Evolutionary conservation across 345 rosid genomes (phyloP), one percentile per base, ranked within the genome.

Genomic region (Balakata baccata): DNA sequence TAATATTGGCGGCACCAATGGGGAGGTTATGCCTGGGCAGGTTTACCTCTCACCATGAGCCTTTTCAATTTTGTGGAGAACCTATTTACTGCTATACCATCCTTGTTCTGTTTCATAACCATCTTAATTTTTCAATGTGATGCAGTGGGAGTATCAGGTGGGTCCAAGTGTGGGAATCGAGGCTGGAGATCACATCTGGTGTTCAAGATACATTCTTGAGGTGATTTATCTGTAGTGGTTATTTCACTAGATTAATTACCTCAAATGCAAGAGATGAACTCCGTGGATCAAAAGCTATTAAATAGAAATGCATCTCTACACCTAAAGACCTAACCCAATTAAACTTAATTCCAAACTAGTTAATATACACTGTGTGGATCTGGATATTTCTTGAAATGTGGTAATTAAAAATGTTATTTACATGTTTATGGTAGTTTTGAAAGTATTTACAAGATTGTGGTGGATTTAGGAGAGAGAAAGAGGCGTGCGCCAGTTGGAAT

Each of bases 21-120:
- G 98, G 53, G 98, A 95, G 87, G 98, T 95, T 78, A 95, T 95
- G 99, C 99, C 98, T 0, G 98, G 98, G 79, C 98, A 95, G 98
- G 99, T 95, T 60, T 74, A 49, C 67, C 52, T 57, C 73, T 56
- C 11, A 57, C 43, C 61, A 5, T 22, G 45, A 12, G 41, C 52
- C 11, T 74, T 39, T 73, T 0, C 39, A 23, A 47, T 16, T 23
- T 68, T 22, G 37, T 37, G 2, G 22, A 78, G 22, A 50, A 67
- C 66, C 25, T 37, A 9, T 47, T 9, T 72, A 25, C 47, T 10
- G n/a, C 64, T 39, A 14, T 58, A 45, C 49, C 7, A 16, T 71
- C 50, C 61, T 73, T 47, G 20, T 1, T 43, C 45, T 69, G 58
- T 64, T 82, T 20, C 23, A 20, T 50, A 20, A 64, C 62, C 7